These are phyloP conservation scores for Paramecium sexaurelia DNA, from an alignment of 73 alveolate species.

Conservation along the genomic window DNA sequence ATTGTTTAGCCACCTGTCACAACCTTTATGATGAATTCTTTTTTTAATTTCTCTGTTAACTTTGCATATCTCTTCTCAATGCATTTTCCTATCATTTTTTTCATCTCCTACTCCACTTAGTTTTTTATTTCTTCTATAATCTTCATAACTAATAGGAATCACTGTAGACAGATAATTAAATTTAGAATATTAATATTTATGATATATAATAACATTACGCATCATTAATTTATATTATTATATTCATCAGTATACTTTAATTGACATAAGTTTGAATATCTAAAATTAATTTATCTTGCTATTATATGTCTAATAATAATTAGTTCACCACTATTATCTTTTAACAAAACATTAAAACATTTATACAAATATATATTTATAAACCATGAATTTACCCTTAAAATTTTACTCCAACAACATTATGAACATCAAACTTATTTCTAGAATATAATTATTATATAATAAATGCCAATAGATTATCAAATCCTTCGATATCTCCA, in stretches of 20 bases:
- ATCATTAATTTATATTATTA: slow-evolving; percentile 5
- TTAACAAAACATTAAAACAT: too few species aligned
- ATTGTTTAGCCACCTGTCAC: not conserved
- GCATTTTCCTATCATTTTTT: slow-evolving; percentile 7
- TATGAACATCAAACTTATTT: too few species aligned
- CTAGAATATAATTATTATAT: too few species aligned
- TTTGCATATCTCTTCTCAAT: slow-evolving; percentile 40
- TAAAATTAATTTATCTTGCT: not conserved
- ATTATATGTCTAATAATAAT: too few species aligned
- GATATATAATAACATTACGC: slow-evolving; percentile 6
- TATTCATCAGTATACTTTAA: not conserved
- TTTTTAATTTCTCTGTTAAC: not conserved
- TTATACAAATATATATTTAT: too few species aligned
- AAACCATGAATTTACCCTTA: too few species aligned
- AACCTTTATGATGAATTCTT: not conserved
- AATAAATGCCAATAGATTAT: too few species aligned
- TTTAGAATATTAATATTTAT: not conserved
- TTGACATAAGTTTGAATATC: not conserved
- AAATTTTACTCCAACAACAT: too few species aligned
- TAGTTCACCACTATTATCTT: too few species aligned
- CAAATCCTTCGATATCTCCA: too few species aligned
- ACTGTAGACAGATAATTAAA: not conserved
- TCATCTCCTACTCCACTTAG: slow-evolving; percentile 33
- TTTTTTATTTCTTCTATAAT: slow-evolving; percentile 44
- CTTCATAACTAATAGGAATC: slow-evolving; percentile 30